Percentiles rank a stretch among this genome's conserved stretches.
Evolutionary conservation across 2,329 filamentous ascomycete genomes (phyloP).

Genomic region (Penicillium sp.): DNA sequence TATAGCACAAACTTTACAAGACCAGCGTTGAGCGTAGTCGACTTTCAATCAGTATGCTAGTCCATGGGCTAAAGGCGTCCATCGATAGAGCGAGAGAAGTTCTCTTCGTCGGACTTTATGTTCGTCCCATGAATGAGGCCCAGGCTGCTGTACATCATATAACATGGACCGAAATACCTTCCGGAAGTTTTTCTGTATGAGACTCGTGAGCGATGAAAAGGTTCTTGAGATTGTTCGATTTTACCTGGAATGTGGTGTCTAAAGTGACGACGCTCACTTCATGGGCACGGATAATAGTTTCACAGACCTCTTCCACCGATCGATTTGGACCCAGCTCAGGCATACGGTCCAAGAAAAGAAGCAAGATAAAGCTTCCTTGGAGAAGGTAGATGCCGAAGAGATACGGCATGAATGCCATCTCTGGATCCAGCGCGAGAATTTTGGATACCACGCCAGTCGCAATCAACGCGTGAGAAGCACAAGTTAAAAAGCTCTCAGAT

Average conservation of each 20-base stretch:
- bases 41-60: constrained; percentile 9
- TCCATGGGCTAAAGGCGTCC: constrained; percentile 36
- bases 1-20: background rate
- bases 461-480: constrained; percentile 49
- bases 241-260: constrained; percentile 51
- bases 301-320: constrained; percentile 50
- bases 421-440: constrained; percentile 50
- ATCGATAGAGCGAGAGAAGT: constrained; percentile 53
- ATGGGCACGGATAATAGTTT: constrained; percentile 52
- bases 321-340: constrained; percentile 47
- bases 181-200: constrained; percentile 51
- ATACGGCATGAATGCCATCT: constrained; percentile 54
- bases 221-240: background rate
- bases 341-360: constrained; percentile 52
- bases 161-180: constrained; percentile 53
- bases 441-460: constrained; percentile 48
- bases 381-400: constrained; percentile 54
- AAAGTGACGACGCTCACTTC: constrained; percentile 53
- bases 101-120: constrained; percentile 49
- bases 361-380: constrained; percentile 51
- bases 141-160: constrained; percentile 47
- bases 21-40: background rate
- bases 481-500: constrained; percentile 46
- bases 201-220: background rate
- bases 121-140: constrained; percentile 44